Evolutionary conservation across 192 early-diverging fungal genomes (phyloP).

Genomic region (Geranomyces michiganensis): DNA sequence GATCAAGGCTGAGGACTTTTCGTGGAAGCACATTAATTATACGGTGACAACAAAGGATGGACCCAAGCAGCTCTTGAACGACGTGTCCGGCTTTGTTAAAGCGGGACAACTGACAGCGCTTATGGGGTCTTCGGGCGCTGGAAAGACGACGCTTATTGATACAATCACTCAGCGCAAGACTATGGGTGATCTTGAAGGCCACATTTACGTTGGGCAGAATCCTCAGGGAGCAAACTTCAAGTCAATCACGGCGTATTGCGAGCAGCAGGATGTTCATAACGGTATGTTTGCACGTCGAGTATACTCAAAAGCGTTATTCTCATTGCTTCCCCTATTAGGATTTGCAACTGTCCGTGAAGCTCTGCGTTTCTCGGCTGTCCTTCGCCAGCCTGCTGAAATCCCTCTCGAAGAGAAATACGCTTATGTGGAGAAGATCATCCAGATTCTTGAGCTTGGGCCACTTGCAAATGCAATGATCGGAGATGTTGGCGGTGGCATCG

Average conservation of each 20-base stretch:
- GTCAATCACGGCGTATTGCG: slow-evolving; percentile 65
- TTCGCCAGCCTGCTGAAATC: slow-evolving; percentile 57
- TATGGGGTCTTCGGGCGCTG: slow-evolving; percentile 57
- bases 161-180: slow-evolving; percentile 61
- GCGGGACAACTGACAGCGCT: slow-evolving; percentile 79
- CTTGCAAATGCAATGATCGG: slow-evolving; percentile 79
- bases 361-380: slow-evolving; percentile 63
- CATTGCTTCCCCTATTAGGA: too few relatives aligned
- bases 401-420: slow-evolving; percentile 68
- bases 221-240: slow-evolving; percentile 33
- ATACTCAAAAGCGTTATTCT: background rate
- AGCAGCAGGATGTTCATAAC: slow-evolving; percentile 67
- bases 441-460: slow-evolving; percentile 71
- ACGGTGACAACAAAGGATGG: slow-evolving; percentile 66
- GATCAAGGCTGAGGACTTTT: slow-evolving; percentile 27
- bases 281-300: too few relatives aligned
- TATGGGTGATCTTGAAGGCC: slow-evolving; percentile 44
- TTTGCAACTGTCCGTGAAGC: slow-evolving; percentile 73
- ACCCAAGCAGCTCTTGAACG: slow-evolving; percentile 66
- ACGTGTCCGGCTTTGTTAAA: slow-evolving; percentile 70
- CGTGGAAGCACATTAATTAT: slow-evolving; percentile 62
- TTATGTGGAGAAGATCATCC: slow-evolving; percentile 78
- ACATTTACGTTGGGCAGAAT: slow-evolving; percentile 60
- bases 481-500: slow-evolving; percentile 69
- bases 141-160: slow-evolving; percentile 58